These are phyloP conservation scores for Rhodotorula sp. DNA, from an alignment of 1,284 basidiomycete species.

Conservation along the genomic window DNA sequence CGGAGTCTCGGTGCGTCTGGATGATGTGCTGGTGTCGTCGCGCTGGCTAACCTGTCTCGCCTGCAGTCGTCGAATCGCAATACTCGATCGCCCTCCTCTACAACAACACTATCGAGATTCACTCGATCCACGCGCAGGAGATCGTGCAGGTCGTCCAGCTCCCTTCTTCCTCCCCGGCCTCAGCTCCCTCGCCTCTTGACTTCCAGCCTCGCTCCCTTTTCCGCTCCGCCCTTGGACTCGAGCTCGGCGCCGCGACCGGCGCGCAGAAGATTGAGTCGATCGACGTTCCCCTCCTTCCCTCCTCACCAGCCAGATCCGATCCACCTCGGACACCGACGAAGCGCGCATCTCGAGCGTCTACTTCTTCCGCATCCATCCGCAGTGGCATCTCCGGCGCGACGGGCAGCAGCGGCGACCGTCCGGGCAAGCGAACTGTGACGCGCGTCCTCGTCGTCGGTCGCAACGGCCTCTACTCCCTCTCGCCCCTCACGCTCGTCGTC, in stretches of 20 bases:
- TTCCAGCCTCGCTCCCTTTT: conserved; percentile 46
- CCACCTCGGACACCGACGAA: conserved; percentile 37
- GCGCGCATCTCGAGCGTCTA: background rate
- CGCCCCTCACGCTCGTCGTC: conserved; percentile 68
- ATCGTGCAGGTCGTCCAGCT: conserved; percentile 69
- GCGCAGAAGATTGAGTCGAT: conserved; percentile 26
- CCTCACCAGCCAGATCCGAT: conserved; percentile 46
- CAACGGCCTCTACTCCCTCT: conserved; percentile 64
- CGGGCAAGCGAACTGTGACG: conserved; percentile 46
- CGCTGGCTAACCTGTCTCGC: background rate
- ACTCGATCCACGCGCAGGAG: conserved; percentile 70
- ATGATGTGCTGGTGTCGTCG: conserved; percentile 27
- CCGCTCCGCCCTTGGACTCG: conserved; percentile 12
- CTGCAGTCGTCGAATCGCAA: conserved; percentile 72
- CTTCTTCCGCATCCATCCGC: conserved; percentile 6
- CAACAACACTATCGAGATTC: conserved; percentile 74
- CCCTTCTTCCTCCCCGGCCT: conserved; percentile 51
- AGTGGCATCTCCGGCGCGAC: too few relatives aligned
- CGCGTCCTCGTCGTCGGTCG: conserved; percentile 61
- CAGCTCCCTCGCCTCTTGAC: conserved; percentile 48
- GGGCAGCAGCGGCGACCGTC: too few relatives aligned
- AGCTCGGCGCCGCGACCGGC: conserved; percentile 27
- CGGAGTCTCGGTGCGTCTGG: conserved; percentile 64
- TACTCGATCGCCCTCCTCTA: conserved; percentile 73
- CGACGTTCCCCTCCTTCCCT: conserved; percentile 47